Percentiles rank a stretch among this genome's conserved stretches.
phyloP scores from a whole-genome alignment of 169 alveolate species.

The Amoebophrya sp. region DNA sequence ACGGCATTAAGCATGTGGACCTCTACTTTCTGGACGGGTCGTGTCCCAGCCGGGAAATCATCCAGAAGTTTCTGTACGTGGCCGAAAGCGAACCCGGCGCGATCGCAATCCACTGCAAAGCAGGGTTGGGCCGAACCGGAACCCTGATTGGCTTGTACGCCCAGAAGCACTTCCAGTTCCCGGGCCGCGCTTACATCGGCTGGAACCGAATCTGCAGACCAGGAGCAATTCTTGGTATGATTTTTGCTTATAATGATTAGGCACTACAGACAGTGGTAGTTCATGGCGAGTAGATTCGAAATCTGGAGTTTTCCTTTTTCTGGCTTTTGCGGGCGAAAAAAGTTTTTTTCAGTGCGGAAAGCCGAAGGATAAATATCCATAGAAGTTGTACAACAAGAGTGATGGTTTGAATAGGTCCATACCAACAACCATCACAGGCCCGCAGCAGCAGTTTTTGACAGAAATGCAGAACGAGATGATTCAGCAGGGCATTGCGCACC shows the following conservation, averaged over 20 bases:
- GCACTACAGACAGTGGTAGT: too few relatives aligned
- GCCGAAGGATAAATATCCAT: too few relatives aligned
- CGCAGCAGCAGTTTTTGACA: constrained; percentile 65
- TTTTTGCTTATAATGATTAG: too few relatives aligned
- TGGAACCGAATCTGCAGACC: constrained; percentile 83
- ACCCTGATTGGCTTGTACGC: constrained; percentile 81
- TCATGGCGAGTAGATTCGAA: too few relatives aligned
- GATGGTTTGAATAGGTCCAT: too few relatives aligned
- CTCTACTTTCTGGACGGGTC: constrained; percentile 81
- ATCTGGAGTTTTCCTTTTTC: too few relatives aligned
- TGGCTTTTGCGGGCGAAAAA: too few relatives aligned
- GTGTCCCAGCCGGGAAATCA: constrained; percentile 73
- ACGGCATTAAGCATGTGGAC: constrained; percentile 70
- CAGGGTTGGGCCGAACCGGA: constrained; percentile 90
- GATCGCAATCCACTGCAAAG: constrained; percentile 83
- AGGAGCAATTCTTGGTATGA: constrained; percentile 81
- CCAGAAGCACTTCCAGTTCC: constrained; percentile 70
- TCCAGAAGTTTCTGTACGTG: constrained; percentile 63
- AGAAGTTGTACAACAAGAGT: too few relatives aligned
- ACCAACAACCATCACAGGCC: constrained; percentile 65
- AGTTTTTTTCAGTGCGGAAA: too few relatives aligned
- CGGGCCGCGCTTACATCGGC: constrained; percentile 81
- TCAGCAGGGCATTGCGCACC: not conserved
- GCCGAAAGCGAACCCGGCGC: constrained; percentile 74
- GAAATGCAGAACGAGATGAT: constrained; percentile 33